Base-by-base conservation (phyloP, 305 asterid species). In the Solanum hybrid region DNA sequence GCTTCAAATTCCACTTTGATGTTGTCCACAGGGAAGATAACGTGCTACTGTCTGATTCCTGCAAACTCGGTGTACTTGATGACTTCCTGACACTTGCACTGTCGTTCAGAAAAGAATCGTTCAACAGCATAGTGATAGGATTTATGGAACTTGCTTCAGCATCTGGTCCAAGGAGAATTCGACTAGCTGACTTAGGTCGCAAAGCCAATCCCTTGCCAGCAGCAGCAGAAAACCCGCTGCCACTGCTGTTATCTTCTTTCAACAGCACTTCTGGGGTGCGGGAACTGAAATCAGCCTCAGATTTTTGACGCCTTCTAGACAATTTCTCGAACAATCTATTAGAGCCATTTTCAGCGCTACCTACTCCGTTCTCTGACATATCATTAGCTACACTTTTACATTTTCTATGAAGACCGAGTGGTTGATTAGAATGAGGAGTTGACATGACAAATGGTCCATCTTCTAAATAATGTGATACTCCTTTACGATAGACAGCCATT, bases 151-250 rank as follows among this genome's bases (percentile, higher is more conserved):
- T 94, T 37, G 94, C 91, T 87, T 96, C 98, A 88, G 93, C 90
- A 89, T 94, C 94, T 5, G 80, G 89, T 79, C 90, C 95, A 7
- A 90, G 79, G 39, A 65, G 41, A 82, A 88, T 89, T 85, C 97
- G 92, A 89, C 91, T 84, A 65, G 85, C 93, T 15, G 95, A 91
- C 89, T 94, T 94, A 87, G 97, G 94, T 91, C 98, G 95, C 88
- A 94, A 93, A 89, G 97, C 98, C 92, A 95, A 91, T 89, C 97
- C 94, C 91, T 96, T 95, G 79, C 97, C 95, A 15, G 94, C 92
- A 80, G 93, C 89, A 26, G 95, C 93, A 68, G 95, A 96, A 90
- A 93, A 91, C 20, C 94, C 90, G 87, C 92, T 79, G 34, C 92
- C 92, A 75, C 79, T 88, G 88, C 79, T 89, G 89, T 90, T 95